Conservation (phyloP, 257 asterid genomes). For the Striga asiatica region DNA sequence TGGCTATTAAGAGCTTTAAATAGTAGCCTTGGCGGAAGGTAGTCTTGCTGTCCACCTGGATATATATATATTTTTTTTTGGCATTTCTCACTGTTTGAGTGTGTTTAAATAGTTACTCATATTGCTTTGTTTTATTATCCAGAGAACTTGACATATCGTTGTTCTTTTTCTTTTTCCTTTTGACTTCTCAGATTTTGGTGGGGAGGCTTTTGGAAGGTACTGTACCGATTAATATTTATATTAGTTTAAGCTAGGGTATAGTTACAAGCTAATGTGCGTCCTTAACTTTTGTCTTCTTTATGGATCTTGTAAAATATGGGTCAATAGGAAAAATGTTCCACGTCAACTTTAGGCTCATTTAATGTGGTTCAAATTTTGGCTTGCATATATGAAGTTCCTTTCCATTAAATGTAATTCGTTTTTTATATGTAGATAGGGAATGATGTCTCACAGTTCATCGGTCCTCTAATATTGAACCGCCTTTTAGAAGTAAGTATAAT, state of each 20-base stretch:
- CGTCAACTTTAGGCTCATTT: background rate
- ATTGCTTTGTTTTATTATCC: background rate
- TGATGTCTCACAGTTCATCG: constrained; percentile 76
- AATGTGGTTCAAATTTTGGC: constrained; percentile 6
- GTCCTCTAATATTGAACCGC: constrained; percentile 70
- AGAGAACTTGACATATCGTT: constrained; percentile 3
- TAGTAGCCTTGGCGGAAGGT: constrained; percentile 95
- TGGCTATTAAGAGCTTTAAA: constrained; percentile 93
- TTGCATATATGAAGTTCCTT: constrained; percentile 6
- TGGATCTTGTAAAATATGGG: constrained; percentile 11
- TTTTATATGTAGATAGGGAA: constrained; percentile 61
- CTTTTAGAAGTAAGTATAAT: constrained; percentile 60
- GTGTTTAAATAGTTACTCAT: background rate
- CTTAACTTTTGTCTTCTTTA: background rate
- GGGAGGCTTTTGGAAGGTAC: constrained; percentile 99
- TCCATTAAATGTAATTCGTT: constrained; percentile 22
- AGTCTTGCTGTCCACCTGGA: constrained; percentile 11
- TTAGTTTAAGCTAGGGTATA: background rate
- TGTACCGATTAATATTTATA: background rate
- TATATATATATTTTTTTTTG: no score
- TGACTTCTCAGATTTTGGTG: constrained; percentile 78
- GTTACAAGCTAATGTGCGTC: background rate
- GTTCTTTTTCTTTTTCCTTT: constrained; percentile 9
- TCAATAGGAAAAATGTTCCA: constrained; percentile 25
- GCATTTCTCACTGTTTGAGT: constrained; percentile 9